Conservation (phyloP, 1,284 basidiomycete species). For the Fistulinella staudtii region DNA sequence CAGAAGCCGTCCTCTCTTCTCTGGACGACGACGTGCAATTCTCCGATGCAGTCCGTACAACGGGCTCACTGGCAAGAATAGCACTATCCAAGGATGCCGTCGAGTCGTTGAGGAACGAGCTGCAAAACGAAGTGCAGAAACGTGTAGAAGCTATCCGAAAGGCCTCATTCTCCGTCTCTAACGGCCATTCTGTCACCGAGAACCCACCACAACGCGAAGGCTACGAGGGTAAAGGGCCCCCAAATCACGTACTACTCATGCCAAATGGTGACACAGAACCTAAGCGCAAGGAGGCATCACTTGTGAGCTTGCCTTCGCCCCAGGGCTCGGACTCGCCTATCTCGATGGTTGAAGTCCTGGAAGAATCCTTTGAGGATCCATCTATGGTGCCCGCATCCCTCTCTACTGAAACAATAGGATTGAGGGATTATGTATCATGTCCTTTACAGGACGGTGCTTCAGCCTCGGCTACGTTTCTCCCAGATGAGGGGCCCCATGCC, state of each 20-base stretch:
- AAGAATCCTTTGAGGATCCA: conserved; percentile 11
- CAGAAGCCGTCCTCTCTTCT: conserved; percentile 43
- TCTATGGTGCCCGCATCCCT: conserved; percentile 2
- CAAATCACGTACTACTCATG: neutral
- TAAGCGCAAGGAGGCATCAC: neutral
- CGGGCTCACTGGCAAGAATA: conserved; percentile 48
- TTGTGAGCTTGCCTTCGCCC: neutral
- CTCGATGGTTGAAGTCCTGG: neutral
- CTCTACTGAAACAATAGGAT: neutral
- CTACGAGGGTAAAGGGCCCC: neutral
- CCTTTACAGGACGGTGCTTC: conserved; percentile 6
- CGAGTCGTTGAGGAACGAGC: conserved; percentile 56
- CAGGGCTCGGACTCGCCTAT: conserved; percentile 3
- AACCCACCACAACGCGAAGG: no score
- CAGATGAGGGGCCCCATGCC: conserved; percentile 6
- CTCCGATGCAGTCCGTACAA: conserved; percentile 19
- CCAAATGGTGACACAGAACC: conserved; percentile 1
- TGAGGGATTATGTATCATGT: neutral
- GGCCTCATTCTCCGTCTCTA: neutral
- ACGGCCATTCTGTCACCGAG: no score
- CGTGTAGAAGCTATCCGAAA: conserved; percentile 40
- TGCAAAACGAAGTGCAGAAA: conserved; percentile 60
- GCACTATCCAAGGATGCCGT: conserved; percentile 59
- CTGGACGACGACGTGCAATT: conserved; percentile 39
- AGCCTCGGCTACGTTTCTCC: conserved; percentile 9